Base-by-base conservation (phyloP, 768 basidiomycete species). In the Mycena crocata region DNA sequence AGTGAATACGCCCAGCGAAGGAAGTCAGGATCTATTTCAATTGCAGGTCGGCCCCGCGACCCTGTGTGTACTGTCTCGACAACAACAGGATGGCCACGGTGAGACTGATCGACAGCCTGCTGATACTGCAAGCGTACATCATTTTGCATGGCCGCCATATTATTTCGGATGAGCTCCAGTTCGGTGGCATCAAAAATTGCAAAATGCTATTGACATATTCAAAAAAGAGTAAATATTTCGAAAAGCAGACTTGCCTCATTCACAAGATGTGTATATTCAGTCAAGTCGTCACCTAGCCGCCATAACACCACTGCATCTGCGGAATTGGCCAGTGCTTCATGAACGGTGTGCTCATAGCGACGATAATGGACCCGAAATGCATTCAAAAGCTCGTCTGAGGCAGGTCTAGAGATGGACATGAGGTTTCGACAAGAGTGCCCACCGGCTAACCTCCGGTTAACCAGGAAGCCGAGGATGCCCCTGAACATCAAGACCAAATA, bases 251-350 rank as follows among this genome's bases (percentile, higher is more conserved):
- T 31, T 42, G 63, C 69, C 50, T 71, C 61, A 19, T 61, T 23
- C 7, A 71, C 37, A 5, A 71, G 62, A 12, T 44, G 62, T 4
- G 44, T 2, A 35, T 61, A 71, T n/a, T 69, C 26, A 42, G 57
- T 56, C 39, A 66, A 62, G 51, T 71, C 70, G 55, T 71, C 70
- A 42, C 70, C 70, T 0, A 71, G 60, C 45, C 70, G n/a, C 44
- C 46, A 64, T 5, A 71, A 34, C 6, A 71, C 67, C 13, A 64
- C 64, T 2, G 58, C 61, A 46, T 71, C 70, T 3, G 67, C 44
- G 17, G 58, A 24, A 24, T 44, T 54, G 5, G 31, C 35, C 9
- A 66, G 30, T 2, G 51, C 60, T 19, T 71, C 59, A 9, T 39
- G 45, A 1, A 66, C 55, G 5, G 48, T 45, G 3, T 14, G 10